Conservation (phyloP, 306 rosid species). For the Cicer pinnatifidum region DNA sequence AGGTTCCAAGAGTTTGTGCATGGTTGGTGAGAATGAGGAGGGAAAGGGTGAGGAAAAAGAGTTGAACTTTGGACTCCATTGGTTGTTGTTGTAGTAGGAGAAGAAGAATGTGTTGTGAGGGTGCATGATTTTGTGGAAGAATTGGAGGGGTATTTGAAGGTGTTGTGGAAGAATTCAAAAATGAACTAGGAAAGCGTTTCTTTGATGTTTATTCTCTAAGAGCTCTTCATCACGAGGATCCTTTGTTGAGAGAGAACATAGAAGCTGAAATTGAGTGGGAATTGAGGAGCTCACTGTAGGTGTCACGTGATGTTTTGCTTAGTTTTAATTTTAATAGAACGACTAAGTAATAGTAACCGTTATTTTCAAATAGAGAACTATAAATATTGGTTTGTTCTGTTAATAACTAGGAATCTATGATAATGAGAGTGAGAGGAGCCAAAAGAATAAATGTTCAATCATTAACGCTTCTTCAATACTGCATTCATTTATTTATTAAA, state of each 20-base stretch:
- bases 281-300: slow-evolving; percentile 53
- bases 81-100: not conserved
- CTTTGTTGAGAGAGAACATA: slow-evolving; percentile 53
- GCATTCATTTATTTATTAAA: slow-evolving; percentile 37
- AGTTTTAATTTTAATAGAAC: slow-evolving; percentile 50
- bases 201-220: slow-evolving; percentile 44
- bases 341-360: slow-evolving; percentile 45
- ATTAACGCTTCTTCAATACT: not conserved
- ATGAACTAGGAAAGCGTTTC: slow-evolving; percentile 41
- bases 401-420: not conserved
- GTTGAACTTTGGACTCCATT: slow-evolving; percentile 61
- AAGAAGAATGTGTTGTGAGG: slow-evolving; percentile 41
- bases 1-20: slow-evolving; percentile 70
- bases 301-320: slow-evolving; percentile 82
- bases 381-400: no score
- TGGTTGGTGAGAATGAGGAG: slow-evolving; percentile 44
- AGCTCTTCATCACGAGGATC: slow-evolving; percentile 98
- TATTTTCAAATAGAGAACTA: slow-evolving; percentile 45
- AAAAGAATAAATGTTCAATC: slow-evolving; percentile 15
- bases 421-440: slow-evolving; percentile 15
- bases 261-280: slow-evolving; percentile 35
- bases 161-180: slow-evolving; percentile 50
- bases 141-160: slow-evolving; percentile 82
- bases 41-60: slow-evolving; percentile 51
- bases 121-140: slow-evolving; percentile 49